Percentiles rank a stretch among this genome's conserved stretches.
Conservation (phyloP, 805 yeast genomes). For the Suhomyces vadensis region DNA sequence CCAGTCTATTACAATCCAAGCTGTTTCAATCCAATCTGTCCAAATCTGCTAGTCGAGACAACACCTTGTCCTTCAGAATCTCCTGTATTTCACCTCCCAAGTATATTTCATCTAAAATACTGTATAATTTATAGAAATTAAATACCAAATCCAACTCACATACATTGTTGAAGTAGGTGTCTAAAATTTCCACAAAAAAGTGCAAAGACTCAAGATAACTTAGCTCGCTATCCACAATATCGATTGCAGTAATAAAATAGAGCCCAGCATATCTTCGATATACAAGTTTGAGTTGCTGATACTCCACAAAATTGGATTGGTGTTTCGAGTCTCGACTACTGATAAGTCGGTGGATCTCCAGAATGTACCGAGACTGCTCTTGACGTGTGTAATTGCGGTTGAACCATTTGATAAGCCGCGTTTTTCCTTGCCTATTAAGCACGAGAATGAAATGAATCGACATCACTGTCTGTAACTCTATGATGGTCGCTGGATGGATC, state of each 20-base stretch:
- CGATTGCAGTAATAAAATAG: conserved; percentile 83
- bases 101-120: conserved; percentile 82
- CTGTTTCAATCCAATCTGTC: conserved; percentile 58
- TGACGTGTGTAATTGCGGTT: conserved; percentile 29
- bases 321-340: conserved; percentile 81
- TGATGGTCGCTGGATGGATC: background rate
- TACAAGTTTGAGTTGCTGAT: conserved; percentile 60
- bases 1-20: too few relatives aligned
- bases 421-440: conserved; percentile 91
- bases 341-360: conserved; percentile 75
- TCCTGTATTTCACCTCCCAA: conserved; percentile 91
- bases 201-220: conserved; percentile 83
- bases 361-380: conserved; percentile 42
- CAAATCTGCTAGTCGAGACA: conserved; percentile 63
- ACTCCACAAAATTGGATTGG: conserved; percentile 79
- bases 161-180: conserved; percentile 82
- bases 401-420: conserved; percentile 82
- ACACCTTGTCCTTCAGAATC: conserved; percentile 66
- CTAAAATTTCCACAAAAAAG: conserved; percentile 84
- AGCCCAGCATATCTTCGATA: conserved; percentile 91
- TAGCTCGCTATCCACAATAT: conserved; percentile 77
- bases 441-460: conserved; percentile 77
- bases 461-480: conserved; percentile 43
- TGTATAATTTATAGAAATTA: conserved; percentile 82
- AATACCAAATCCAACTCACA: conserved; percentile 93